Evolutionary conservation across 352 stramenopile genomes (phyloP).

Genomic region (Phytophthora sp.): DNA sequence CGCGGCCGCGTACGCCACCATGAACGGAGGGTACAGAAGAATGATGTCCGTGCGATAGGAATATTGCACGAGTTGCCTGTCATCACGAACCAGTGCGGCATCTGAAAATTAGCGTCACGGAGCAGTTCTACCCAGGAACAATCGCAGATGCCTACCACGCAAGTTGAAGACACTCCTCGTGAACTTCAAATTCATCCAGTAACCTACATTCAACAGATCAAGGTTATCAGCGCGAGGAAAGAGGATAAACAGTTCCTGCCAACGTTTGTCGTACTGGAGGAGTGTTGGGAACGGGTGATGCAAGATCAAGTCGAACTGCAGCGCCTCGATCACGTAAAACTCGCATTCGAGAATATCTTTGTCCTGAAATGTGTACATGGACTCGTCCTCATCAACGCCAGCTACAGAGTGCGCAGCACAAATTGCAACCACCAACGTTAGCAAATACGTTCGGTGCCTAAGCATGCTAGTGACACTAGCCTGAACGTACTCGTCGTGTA

Average conservation of each 20-base stretch:
- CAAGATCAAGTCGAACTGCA: slow-evolving; percentile 90
- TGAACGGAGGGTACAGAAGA: slow-evolving; percentile 83
- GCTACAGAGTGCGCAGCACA: slow-evolving; percentile 43
- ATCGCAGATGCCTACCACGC: slow-evolving; percentile 55
- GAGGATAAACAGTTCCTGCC: not conserved
- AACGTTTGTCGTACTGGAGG: slow-evolving; percentile 59
- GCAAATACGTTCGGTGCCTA: not conserved
- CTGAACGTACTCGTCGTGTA: slow-evolving; percentile 78
- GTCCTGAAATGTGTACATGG: slow-evolving; percentile 90
- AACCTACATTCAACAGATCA: slow-evolving; percentile 48
- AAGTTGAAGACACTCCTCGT: slow-evolving; percentile 87
- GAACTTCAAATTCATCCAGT: slow-evolving; percentile 84
- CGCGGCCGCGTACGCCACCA: slow-evolving; percentile 84
- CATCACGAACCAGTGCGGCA: not conserved
- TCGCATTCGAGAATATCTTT: slow-evolving; percentile 92
- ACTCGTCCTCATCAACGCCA: slow-evolving; percentile 85
- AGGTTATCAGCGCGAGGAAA: not conserved
- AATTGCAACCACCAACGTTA: slow-evolving; percentile 9
- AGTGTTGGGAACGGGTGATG: slow-evolving; percentile 86
- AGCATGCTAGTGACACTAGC: not conserved
- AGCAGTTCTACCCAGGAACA: not conserved
- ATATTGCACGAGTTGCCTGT: slow-evolving; percentile 87
- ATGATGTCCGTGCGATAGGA: slow-evolving; percentile 91
- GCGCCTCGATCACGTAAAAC: slow-evolving; percentile 89
- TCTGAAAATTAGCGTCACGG: not conserved